phyloP scores from a whole-genome alignment of 805 yeast genomes.

The Yamadazyma ubonensis region DNA sequence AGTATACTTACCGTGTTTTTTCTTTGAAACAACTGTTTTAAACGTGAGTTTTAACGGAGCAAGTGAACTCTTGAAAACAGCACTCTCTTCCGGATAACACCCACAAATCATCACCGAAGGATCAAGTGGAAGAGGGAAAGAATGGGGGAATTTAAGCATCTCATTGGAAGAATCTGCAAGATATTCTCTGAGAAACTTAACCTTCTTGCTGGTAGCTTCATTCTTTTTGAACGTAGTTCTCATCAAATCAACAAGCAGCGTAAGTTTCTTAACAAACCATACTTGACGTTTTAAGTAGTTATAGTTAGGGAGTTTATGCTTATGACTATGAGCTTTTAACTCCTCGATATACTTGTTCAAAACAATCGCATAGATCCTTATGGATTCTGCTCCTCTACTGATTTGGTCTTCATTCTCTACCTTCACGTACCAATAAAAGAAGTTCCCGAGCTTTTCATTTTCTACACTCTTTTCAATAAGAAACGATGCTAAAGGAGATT shows the following conservation, averaged over 20 bases:
- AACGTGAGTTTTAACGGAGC: conserved; percentile 85
- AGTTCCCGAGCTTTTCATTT: conserved; percentile 71
- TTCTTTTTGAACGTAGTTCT: conserved; percentile 52
- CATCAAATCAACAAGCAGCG: conserved; percentile 61
- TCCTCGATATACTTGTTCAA: conserved; percentile 43
- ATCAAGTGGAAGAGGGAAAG: conserved; percentile 77
- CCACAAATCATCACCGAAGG: conserved; percentile 77
- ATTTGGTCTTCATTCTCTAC: conserved; percentile 77
- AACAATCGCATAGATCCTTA: conserved; percentile 32
- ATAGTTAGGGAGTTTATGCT: conserved; percentile 32
- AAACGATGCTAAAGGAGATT: conserved; percentile 71
- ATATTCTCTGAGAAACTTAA: conserved; percentile 62
- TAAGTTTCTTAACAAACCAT: conserved; percentile 62
- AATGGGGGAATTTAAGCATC: conserved; percentile 39
- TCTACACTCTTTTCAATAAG: conserved; percentile 68
- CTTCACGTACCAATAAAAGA: conserved; percentile 86
- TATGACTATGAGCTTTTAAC: conserved; percentile 27
- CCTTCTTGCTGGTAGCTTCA: conserved; percentile 76
- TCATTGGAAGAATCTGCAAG: conserved; percentile 48
- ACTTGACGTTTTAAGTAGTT: conserved; percentile 58
- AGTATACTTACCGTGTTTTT: conserved; percentile 54
- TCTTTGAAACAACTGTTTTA: conserved; percentile 46
- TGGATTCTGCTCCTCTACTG: conserved; percentile 14
- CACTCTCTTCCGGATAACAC: conserved; percentile 71
- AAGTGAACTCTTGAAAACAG: conserved; percentile 88